phyloP scores from a whole-genome alignment of 2,329 filamentous ascomycete species.

The Xylariales sp. region DNA sequence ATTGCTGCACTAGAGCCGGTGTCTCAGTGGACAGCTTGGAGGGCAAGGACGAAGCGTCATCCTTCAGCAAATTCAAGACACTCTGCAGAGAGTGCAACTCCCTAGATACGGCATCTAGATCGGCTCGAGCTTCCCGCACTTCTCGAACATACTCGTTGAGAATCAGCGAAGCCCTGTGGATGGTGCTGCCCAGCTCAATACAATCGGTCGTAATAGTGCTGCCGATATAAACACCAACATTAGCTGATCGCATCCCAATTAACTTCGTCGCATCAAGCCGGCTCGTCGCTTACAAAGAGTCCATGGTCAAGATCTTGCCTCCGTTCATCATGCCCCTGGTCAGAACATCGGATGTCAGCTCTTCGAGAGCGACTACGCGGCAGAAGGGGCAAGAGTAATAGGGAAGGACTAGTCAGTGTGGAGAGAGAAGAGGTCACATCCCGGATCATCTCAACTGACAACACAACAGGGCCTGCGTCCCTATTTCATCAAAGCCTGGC shows the following conservation, averaged over 20 bases:
- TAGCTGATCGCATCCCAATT: slow-evolving; percentile 8
- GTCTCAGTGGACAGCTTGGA: slow-evolving; percentile 28
- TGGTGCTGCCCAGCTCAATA: slow-evolving; percentile 28
- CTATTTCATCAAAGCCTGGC: not conserved
- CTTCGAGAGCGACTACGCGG: not conserved
- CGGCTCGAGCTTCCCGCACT: slow-evolving; percentile 34
- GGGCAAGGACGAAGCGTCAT: slow-evolving; percentile 33
- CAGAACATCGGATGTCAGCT: not conserved
- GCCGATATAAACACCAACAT: slow-evolving; percentile 16
- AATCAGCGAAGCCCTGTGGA: slow-evolving; percentile 25
- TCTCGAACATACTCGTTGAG: slow-evolving; percentile 33
- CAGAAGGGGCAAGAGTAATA: not conserved
- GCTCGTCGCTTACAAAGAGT: slow-evolving; percentile 6
- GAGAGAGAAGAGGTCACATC: slow-evolving; percentile 2
- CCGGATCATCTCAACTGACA: not conserved
- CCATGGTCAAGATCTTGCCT: slow-evolving; percentile 4
- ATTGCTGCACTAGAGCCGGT: slow-evolving; percentile 28
- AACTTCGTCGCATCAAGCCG: not conserved
- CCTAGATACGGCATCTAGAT: slow-evolving; percentile 32
- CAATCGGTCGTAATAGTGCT: slow-evolving; percentile 34
- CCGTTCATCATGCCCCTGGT: not conserved
- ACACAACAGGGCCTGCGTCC: slow-evolving; percentile 1
- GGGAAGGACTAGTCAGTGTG: too few species aligned
- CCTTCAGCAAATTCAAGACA: slow-evolving; percentile 31
- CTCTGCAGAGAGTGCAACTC: slow-evolving; percentile 36